phyloP scores from a whole-genome alignment of 2,329 filamentous ascomycete genomes.

The Alternaria alternata region DNA sequence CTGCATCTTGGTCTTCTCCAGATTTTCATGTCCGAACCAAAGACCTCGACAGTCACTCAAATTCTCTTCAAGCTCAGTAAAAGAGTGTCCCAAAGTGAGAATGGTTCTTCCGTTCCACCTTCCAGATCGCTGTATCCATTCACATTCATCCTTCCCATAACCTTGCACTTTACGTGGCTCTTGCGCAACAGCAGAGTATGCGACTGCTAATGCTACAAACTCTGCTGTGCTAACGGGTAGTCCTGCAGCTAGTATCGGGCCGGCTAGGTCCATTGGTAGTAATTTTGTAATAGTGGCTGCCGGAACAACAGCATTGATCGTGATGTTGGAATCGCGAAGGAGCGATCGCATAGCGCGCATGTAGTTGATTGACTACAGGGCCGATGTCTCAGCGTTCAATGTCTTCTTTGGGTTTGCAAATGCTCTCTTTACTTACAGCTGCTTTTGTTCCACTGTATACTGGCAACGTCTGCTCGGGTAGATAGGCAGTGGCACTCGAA shows the following conservation, averaged over 20 bases:
- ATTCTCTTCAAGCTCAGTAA: slow-evolving; percentile 49
- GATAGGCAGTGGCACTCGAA: slow-evolving; percentile 49
- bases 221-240: slow-evolving; percentile 46
- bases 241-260: slow-evolving; percentile 41
- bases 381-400: background rate
- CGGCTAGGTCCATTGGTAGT: slow-evolving; percentile 42
- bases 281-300: slow-evolving; percentile 47
- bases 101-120: slow-evolving; percentile 51
- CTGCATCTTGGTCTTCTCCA: slow-evolving; percentile 36
- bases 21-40: slow-evolving; percentile 49
- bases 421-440: slow-evolving; percentile 44
- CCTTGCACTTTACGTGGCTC: slow-evolving; percentile 44
- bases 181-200: slow-evolving; percentile 49
- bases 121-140: background rate
- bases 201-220: slow-evolving; percentile 49
- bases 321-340: slow-evolving; percentile 26
- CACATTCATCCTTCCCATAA: slow-evolving; percentile 47
- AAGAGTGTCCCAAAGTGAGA: slow-evolving; percentile 47
- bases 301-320: slow-evolving; percentile 53
- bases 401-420: slow-evolving; percentile 23
- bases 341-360: background rate
- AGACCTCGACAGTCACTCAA: slow-evolving; percentile 14
- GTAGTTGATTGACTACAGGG: background rate
- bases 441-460: slow-evolving; percentile 41
- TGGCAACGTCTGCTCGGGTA: slow-evolving; percentile 49